Base-by-base conservation (phyloP, 306 rosid species). In the Nissolia schottii region DNA sequence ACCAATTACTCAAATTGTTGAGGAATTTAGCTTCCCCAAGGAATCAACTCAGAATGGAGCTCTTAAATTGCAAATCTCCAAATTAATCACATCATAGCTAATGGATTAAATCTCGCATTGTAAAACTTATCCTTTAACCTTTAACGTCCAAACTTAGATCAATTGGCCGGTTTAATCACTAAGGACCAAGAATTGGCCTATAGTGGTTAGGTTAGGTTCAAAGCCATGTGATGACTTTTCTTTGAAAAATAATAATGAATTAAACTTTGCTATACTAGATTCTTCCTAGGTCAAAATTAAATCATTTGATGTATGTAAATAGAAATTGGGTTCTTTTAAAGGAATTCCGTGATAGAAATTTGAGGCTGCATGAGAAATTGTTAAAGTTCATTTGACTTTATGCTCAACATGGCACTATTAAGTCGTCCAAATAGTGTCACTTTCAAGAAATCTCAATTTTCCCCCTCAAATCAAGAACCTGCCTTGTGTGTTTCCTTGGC, bases 181-280 rank as follows among this genome's bases (percentile, higher is more conserved):
- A 7, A 49, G 15, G 38, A 22, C 24, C 25, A 32, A n/a, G 54
- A 58, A 41, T 24, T 41, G 45, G 32, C 58, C 23, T 66, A 55
- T 35, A 25, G 9, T 28, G 60, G 85, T 82, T 85, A 76, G 86
- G 85, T 69, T 77, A 76, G 86, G 85, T 69, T 77, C 71, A 82
- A 75, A 73, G 54, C 60, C 89, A 79, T 67, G 78, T 38, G 48
- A 19, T 14, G 15, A 11, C 48, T 54, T 60, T 14, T 56, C 38
- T 40, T 32, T 29, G 7, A n/a, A 51, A 51, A 77, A 15, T 13
- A n/a, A 43, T n/a, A n/a, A n/a, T n/a, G n/a, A n/a, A n/a, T n/a
- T n/a, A 14, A 43, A 5, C 19, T 48, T 27, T 27, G 43, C 43
- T 23, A n/a, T 27, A 22, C 57, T 55, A 3, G 40, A 73, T 56